Evolutionary conservation across 179 eudicot species (phyloP), one percentile per base, ranked within the genome.

Genomic region (Beta lomatogona): DNA sequence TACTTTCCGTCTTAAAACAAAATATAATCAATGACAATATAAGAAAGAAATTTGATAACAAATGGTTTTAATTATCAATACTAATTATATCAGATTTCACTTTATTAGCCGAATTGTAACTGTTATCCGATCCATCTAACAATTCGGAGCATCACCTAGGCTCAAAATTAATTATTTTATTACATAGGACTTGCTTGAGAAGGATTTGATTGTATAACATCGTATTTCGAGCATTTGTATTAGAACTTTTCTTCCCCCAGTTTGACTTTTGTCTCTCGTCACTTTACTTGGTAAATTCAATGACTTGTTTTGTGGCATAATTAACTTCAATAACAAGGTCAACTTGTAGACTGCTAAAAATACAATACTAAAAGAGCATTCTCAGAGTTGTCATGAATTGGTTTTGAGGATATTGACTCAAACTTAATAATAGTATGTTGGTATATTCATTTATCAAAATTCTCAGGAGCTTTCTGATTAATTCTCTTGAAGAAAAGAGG

Each of bases 311-410:
- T 28, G 76, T 53, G 8, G 15, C 7, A 48, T 48, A 48, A 48
- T 4, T 71, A 71, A 68, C 72, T 68, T 68, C 21, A 68, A 36
- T 36, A 68, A 5, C n/a, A 71, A 71, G 41, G 75, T 48, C 58
- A 71, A 21, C 41, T 21, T 3, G 5, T 5, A 46, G 13, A 71
- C 55, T 11, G 75, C 19, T n/a, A n/a, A 52, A 48, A n/a, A 14
- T 19, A 50, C 18, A 50, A 48, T 28, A 5, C 2, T 9, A 15
- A 22, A 72, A 13, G 41, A 72, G 9, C 44, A 52, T 71, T 71
- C 3, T 71, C 41, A 71, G 21, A 72, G 59, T 71, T 21, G 75
- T 71, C 57, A 9, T 48, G 57, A 46, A 48, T 50, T 71, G 75
- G 53, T 71, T 69, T 71, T 10, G 41, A 9, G 59, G n/a, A 12